Percentiles rank a stretch among this genome's conserved stretches.
Conservation (phyloP, 192 early-diverging fungal genomes). For the Mortierella alpina region DNA sequence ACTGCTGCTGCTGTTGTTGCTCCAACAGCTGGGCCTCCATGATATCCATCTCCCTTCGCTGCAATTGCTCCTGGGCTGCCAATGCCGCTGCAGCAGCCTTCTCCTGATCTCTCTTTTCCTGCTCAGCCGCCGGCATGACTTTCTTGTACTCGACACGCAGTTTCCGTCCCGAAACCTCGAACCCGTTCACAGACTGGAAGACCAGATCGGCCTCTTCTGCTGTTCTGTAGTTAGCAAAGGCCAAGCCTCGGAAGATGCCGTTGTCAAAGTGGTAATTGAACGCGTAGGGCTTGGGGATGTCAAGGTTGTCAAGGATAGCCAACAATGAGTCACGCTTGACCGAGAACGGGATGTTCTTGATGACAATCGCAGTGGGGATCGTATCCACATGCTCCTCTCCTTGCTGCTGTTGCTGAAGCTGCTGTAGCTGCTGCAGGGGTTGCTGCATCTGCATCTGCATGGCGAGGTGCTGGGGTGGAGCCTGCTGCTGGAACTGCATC, state of each 20-base stretch:
- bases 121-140: constrained; percentile 69
- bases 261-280: constrained; percentile 89
- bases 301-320: constrained; percentile 71
- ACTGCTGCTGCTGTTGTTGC: constrained; percentile 40
- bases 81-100: constrained; percentile 54
- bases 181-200: constrained; percentile 75
- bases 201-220: constrained; percentile 81
- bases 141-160: constrained; percentile 86
- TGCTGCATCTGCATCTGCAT: constrained; percentile 1
- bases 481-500: constrained; percentile 15
- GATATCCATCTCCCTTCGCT: constrained; percentile 60
- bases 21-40: constrained; percentile 42
- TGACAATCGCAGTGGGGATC: constrained; percentile 82
- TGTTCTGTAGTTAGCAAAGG: constrained; percentile 84
- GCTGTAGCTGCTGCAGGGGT: constrained; percentile 20
- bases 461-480: neutral
- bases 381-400: constrained; percentile 51
- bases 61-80: constrained; percentile 35
- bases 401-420: constrained; percentile 10
- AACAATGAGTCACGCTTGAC: constrained; percentile 82
- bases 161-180: constrained; percentile 76
- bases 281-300: constrained; percentile 80
- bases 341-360: constrained; percentile 87
- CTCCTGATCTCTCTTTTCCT: constrained; percentile 67
- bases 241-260: constrained; percentile 81